Evolutionary conservation across 1,284 basidiomycete genomes (phyloP).

Genomic region (Trichosporon inkin): DNA sequence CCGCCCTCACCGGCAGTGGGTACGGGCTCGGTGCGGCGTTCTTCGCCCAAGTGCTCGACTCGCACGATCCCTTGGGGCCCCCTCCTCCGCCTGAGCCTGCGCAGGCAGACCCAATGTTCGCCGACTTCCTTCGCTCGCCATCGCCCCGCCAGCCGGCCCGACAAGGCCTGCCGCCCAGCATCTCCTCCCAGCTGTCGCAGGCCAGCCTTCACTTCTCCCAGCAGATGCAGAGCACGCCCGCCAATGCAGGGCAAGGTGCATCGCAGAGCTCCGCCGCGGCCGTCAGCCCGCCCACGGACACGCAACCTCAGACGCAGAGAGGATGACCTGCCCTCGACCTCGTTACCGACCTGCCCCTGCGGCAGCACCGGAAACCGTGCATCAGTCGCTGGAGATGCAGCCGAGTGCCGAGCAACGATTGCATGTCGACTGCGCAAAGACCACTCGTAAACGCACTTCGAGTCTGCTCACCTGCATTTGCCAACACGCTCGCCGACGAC

Average conservation of each 20-base stretch:
- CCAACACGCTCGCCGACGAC: too few relatives aligned
- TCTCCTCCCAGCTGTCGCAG: not conserved
- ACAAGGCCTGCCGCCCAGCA: not conserved
- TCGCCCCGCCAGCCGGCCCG: not conserved
- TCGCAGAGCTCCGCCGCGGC: not conserved
- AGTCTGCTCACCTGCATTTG: too few relatives aligned
- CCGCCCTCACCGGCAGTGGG: not conserved
- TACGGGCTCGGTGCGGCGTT: not conserved
- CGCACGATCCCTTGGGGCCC: not conserved
- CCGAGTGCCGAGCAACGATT: too few relatives aligned
- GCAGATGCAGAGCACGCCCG: conserved; percentile 7
- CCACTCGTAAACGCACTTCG: too few relatives aligned
- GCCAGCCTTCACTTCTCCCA: conserved; percentile 5
- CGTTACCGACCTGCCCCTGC: too few relatives aligned
- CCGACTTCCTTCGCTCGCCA: not conserved
- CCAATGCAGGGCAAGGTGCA: not conserved
- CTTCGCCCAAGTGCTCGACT: not conserved
- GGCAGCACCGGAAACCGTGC: too few relatives aligned
- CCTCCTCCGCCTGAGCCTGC: not conserved
- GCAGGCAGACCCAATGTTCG: not conserved
- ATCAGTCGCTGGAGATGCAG: too few relatives aligned
- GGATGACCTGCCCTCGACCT: not conserved
- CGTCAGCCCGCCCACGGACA: not conserved
- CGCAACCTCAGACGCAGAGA: not conserved
- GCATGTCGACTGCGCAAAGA: too few relatives aligned